Conservation (phyloP, 2,329 filamentous ascomycete genomes). For the Colletotrichum salicis region DNA sequence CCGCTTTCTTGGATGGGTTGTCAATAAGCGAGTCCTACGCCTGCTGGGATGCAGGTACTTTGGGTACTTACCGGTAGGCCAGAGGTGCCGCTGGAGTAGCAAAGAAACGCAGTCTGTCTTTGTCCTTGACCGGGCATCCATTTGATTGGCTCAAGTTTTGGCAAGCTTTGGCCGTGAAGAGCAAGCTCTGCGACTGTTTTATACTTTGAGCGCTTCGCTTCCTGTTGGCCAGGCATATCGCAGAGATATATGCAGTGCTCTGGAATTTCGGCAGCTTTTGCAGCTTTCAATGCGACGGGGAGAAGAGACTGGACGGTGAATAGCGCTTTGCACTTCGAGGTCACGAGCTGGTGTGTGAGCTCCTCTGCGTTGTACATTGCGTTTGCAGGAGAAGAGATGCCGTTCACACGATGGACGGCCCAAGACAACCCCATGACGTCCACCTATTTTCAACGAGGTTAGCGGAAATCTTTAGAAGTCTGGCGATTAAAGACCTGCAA, state of each 20-base stretch:
- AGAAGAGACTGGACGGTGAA: conserved; percentile 79
- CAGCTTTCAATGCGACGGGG: conserved; percentile 71
- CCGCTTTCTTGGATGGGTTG: conserved; percentile 68
- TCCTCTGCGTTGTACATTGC: conserved; percentile 74
- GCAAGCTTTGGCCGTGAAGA: conserved; percentile 47
- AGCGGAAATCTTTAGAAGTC: conserved; percentile 59
- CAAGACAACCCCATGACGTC: conserved; percentile 71
- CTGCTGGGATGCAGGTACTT: too few species aligned
- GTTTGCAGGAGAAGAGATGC: conserved; percentile 76
- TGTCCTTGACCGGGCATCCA: conserved; percentile 67
- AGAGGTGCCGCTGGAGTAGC: conserved; percentile 77
- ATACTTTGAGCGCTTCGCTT: background rate
- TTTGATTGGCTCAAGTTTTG: conserved; percentile 56
- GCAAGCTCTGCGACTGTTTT: conserved; percentile 1
- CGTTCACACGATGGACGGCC: conserved; percentile 75
- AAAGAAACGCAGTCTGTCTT: conserved; percentile 72
- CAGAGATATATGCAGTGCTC: conserved; percentile 60
- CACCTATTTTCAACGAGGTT: conserved; percentile 57
- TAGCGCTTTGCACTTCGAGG: conserved; percentile 71
- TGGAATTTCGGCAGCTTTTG: conserved; percentile 71
- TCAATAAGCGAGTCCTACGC: background rate
- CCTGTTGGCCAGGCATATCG: background rate
- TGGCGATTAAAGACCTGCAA: background rate
- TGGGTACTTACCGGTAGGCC: conserved; percentile 66
- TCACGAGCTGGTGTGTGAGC: conserved; percentile 74